Evolutionary conservation across 1,284 basidiomycete genomes (phyloP), one percentile per base, ranked within the genome.

Genomic region (Tilletia setariae): DNA sequence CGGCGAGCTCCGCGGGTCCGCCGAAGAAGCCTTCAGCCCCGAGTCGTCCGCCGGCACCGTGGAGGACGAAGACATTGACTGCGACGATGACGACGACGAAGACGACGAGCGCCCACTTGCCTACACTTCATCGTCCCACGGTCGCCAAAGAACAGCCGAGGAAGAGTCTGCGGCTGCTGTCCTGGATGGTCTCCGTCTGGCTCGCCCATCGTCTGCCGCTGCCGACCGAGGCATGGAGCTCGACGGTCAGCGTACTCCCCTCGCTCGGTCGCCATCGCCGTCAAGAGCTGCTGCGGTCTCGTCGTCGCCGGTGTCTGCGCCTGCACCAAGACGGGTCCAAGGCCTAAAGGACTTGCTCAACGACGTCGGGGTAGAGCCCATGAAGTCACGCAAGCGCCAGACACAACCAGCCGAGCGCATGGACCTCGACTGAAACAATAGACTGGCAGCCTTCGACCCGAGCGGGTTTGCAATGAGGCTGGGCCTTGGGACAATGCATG

Each of bases 281-380:
- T 9, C 49, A 7, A 9, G 15, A 13, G 23, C 49, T 7, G 9
- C 49, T 21, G 7, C 49, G 8, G 49, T 7, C 7, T 21, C 49
- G 15, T 13, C 49, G n/a, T 9, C 49, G 13, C 32, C 53, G 53
- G 21, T 28, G 15, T 30, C 53, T 3, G 6, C 53, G 2, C 16
- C 7, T 3, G 53, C 53, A 56, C 53, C 53, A 7, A 23, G 53
- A 28, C 25, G 53, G 32, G 53, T 56, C 4, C 53, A 23, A 15
- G 53, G 53, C 23, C 19, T 56, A 28, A 56, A 56, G 53, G 53
- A 56, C 21, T 23, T 56, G 25, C 53, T 56, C 19, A 56, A 56
- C 23, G 53, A 56, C 23, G 53, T 30, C 32, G 53, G 53, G 7
- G 53, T 56, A 28, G 53, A 23, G 53, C 53, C 53, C 25, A 56